phyloP scores from a whole-genome alignment of 2,329 filamentous ascomycete genomes.

The Lecanoromycetidae sp. region DNA sequence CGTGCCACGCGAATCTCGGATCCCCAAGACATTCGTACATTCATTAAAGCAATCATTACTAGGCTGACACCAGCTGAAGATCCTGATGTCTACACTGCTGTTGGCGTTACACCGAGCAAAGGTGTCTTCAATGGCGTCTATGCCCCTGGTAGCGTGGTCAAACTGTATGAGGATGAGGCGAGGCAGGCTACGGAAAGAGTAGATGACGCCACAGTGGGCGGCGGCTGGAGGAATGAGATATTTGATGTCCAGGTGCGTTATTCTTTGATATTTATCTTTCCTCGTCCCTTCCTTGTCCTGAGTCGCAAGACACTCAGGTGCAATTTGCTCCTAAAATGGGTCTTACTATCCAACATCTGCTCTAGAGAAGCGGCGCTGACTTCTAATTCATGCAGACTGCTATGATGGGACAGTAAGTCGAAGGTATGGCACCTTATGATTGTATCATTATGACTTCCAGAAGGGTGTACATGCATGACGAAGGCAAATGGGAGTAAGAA shows the following conservation, averaged over 20 bases:
- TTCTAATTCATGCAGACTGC: too few relatives aligned
- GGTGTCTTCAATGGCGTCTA: constrained; percentile 73
- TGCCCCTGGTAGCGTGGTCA: constrained; percentile 77
- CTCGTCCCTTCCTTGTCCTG: too few relatives aligned
- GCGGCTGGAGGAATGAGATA: constrained; percentile 71
- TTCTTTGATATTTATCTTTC: too few relatives aligned
- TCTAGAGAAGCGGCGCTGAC: too few relatives aligned
- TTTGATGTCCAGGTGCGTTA: constrained; percentile 56
- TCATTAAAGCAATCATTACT: constrained; percentile 70
- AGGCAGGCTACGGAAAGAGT: constrained; percentile 57
- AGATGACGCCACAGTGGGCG: constrained; percentile 57
- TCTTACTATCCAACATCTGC: too few relatives aligned
- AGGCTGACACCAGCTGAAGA: constrained; percentile 60
- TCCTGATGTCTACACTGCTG: constrained; percentile 60
- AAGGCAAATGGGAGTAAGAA: too few relatives aligned
- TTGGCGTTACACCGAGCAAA: constrained; percentile 53
- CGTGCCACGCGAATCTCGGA: constrained; percentile 73
- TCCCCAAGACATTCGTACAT: constrained; percentile 67
- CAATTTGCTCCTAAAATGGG: too few relatives aligned
- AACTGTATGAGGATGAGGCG: constrained; percentile 78
- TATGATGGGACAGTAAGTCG: constrained; percentile 15
- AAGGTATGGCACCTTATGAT: not conserved
- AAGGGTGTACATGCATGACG: too few relatives aligned
- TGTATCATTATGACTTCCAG: too few relatives aligned
- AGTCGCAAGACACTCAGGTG: too few relatives aligned